phyloP scores from a whole-genome alignment of 2,329 filamentous ascomycete genomes.

The Scedosporium apiospermum region DNA sequence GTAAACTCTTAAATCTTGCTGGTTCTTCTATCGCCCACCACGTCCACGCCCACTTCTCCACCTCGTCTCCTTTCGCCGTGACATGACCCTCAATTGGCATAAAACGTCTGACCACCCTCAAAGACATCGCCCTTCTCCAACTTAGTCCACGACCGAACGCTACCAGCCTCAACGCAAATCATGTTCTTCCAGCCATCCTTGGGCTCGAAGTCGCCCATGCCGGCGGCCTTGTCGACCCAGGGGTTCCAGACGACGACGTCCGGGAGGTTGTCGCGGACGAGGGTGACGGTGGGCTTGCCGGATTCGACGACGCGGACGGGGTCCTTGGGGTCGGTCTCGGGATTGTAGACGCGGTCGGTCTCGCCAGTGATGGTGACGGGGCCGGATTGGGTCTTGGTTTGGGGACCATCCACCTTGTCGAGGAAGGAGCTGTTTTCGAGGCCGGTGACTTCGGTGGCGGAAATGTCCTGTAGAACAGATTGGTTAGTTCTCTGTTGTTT shows the following conservation, averaged over 20 bases:
- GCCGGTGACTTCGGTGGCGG: slow-evolving; percentile 60
- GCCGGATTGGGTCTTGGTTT: slow-evolving; percentile 55
- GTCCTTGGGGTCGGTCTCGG: slow-evolving; percentile 48
- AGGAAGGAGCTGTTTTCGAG: slow-evolving; percentile 68
- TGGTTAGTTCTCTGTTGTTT: neutral
- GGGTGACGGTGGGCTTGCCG: slow-evolving; percentile 56
- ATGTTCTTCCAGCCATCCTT: slow-evolving; percentile 87
- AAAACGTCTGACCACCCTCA: slow-evolving; percentile 51
- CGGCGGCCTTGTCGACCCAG: slow-evolving; percentile 74
- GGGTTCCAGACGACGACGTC: slow-evolving; percentile 98
- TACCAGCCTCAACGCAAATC: slow-evolving; percentile 88
- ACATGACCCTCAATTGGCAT: neutral
- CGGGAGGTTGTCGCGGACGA: slow-evolving; percentile 74
- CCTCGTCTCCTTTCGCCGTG: neutral
- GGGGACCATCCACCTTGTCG: slow-evolving; percentile 69
- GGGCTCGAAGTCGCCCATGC: slow-evolving; percentile 79
- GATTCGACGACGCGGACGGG: slow-evolving; percentile 52
- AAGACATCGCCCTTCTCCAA: slow-evolving; percentile 69
- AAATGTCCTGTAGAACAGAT: slow-evolving; percentile 58
- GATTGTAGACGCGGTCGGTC: slow-evolving; percentile 82
- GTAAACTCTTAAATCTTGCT: neutral
- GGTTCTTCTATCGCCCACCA: neutral
- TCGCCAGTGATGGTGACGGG: slow-evolving; percentile 64
- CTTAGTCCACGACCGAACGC: slow-evolving; percentile 72
- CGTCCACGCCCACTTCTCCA: neutral